These are phyloP conservation scores for Curvularia sp. DNA, from an alignment of 2,329 filamentous ascomycete species.

Conservation along the genomic window DNA sequence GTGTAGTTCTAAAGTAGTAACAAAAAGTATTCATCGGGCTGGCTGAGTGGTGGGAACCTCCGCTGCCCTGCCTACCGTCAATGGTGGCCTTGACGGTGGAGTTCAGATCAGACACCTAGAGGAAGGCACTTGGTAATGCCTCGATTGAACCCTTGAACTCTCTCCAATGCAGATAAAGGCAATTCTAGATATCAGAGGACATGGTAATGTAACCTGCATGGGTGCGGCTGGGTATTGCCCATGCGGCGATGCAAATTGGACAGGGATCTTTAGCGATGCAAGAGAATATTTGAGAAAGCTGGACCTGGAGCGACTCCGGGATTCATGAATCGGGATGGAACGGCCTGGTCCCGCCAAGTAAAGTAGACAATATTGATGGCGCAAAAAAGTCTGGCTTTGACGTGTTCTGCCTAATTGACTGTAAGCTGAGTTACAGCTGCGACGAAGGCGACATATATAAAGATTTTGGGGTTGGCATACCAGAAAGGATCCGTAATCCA, in stretches of 20 bases:
- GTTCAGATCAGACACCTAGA: slow-evolving; percentile 24
- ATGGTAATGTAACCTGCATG: slow-evolving; percentile 36
- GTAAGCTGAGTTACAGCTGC: slow-evolving; percentile 28
- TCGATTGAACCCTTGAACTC: slow-evolving; percentile 27
- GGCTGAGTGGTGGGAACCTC: slow-evolving; percentile 10
- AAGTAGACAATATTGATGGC: slow-evolving; percentile 46
- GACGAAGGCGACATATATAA: slow-evolving; percentile 43
- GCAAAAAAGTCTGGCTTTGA: slow-evolving; percentile 43
- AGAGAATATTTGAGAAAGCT: slow-evolving; percentile 47
- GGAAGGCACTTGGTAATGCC: slow-evolving; percentile 22
- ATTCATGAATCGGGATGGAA: slow-evolving; percentile 45
- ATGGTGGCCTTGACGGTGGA: slow-evolving; percentile 14
- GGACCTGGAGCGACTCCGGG: slow-evolving; percentile 39
- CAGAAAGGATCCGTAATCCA: slow-evolving; percentile 21
- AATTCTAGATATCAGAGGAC: slow-evolving; percentile 25
- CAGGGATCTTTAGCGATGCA: slow-evolving; percentile 46
- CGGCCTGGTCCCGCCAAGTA: slow-evolving; percentile 47
- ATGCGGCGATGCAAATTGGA: slow-evolving; percentile 44
- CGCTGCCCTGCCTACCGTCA: slow-evolving; percentile 26
- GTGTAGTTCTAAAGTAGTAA: slow-evolving; percentile 10
- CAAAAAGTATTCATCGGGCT: slow-evolving; percentile 8
- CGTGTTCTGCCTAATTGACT: slow-evolving; percentile 44
- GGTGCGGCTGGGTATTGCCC: slow-evolving; percentile 35
- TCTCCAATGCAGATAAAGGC: slow-evolving; percentile 30
- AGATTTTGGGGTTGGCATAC: slow-evolving; percentile 41